Evolutionary conservation across 2,329 filamentous ascomycete species (phyloP).

Genomic region (Claviceps purpurea): DNA sequence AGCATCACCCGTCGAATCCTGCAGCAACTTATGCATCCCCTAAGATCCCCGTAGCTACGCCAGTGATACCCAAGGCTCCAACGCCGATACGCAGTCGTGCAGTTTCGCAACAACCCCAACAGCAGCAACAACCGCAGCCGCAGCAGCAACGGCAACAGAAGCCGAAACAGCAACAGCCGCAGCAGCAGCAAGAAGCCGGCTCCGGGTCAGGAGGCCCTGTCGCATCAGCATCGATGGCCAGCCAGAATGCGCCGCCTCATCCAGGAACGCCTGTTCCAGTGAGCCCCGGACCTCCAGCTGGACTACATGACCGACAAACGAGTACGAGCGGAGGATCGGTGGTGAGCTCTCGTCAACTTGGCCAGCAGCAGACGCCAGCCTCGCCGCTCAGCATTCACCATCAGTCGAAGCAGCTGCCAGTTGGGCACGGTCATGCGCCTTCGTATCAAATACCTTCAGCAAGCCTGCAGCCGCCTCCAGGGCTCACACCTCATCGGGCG

Average conservation of each 20-base stretch:
- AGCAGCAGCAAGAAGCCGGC: slow-evolving; percentile 41
- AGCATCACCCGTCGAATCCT: slow-evolving; percentile 40
- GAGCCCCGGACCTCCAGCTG: slow-evolving; percentile 46
- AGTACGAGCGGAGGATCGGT: slow-evolving; percentile 25
- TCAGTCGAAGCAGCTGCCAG: slow-evolving; percentile 11
- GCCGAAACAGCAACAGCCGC: not conserved
- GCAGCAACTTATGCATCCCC: slow-evolving; percentile 57
- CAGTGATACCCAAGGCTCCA: slow-evolving; percentile 68
- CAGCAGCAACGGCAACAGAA: slow-evolving; percentile 26
- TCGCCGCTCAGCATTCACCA: slow-evolving; percentile 39
- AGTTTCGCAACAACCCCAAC: slow-evolving; percentile 51
- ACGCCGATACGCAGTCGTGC: slow-evolving; percentile 68
- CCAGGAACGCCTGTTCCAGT: slow-evolving; percentile 50
- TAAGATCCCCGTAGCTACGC: slow-evolving; percentile 65
- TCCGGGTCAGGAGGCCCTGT: slow-evolving; percentile 48
- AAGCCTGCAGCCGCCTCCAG: slow-evolving; percentile 35
- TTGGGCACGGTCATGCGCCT: slow-evolving; percentile 26
- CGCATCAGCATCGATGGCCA: slow-evolving; percentile 39
- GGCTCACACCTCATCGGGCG: slow-evolving; percentile 22
- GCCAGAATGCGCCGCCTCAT: slow-evolving; percentile 47
- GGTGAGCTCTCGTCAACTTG: slow-evolving; percentile 15
- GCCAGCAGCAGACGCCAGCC: slow-evolving; percentile 23
- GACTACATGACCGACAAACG: slow-evolving; percentile 46
- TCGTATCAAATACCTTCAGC: slow-evolving; percentile 44
- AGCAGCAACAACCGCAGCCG: not conserved